These are phyloP conservation scores for Saprolegnia parasitica DNA, from an alignment of 352 stramenopile genomes.

Conservation along the genomic window DNA sequence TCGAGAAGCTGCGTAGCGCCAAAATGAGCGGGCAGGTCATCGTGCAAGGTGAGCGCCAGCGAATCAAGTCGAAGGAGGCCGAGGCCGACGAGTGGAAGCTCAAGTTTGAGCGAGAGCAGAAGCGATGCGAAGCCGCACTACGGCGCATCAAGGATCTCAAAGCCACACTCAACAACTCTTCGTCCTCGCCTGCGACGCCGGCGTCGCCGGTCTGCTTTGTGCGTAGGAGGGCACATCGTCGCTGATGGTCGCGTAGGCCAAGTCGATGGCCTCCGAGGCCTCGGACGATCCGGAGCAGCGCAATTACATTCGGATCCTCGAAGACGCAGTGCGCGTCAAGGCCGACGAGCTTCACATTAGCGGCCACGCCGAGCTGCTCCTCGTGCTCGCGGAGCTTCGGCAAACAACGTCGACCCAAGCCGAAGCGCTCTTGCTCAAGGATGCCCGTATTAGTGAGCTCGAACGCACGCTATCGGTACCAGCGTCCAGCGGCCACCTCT, in stretches of 20 bases:
- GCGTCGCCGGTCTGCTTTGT: too few relatives aligned
- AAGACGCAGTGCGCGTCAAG: conserved; percentile 70
- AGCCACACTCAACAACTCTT: background rate
- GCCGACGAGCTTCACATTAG: conserved; percentile 60
- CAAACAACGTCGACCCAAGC: conserved; percentile 76
- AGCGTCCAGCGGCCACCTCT: background rate
- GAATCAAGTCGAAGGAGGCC: conserved; percentile 29
- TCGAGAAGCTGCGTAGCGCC: conserved; percentile 37
- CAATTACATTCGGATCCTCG: conserved; percentile 68
- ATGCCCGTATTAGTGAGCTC: conserved; percentile 29
- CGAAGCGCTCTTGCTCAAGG: conserved; percentile 32
- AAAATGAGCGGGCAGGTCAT: conserved; percentile 28
- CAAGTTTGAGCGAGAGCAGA: conserved; percentile 43
- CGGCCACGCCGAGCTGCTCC: conserved; percentile 66
- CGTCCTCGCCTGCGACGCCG: background rate
- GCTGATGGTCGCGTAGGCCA: background rate
- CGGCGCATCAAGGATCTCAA: conserved; percentile 1
- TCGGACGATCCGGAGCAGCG: conserved; percentile 38
- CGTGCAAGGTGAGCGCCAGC: background rate
- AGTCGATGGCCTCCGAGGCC: background rate
- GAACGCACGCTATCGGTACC: background rate
- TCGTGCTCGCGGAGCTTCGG: conserved; percentile 67
- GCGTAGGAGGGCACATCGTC: background rate
- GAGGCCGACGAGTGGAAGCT: conserved; percentile 39
- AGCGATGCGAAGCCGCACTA: conserved; percentile 37